These are phyloP conservation scores for Pichia ethanolica DNA, from an alignment of 805 yeast species.

Conservation along the genomic window DNA sequence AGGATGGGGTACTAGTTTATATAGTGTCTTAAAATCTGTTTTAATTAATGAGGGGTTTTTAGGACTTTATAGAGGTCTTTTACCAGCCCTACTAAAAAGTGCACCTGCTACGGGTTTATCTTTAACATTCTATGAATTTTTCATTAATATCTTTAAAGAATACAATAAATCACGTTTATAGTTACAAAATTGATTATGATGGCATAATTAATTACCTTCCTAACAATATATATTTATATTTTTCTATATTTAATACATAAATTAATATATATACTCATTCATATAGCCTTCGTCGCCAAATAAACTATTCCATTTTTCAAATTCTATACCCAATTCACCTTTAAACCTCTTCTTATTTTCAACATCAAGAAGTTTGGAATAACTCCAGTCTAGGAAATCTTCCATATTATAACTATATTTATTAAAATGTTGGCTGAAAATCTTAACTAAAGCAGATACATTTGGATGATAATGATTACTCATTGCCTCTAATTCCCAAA, in stretches of 20 bases:
- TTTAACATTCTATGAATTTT: conserved; percentile 28
- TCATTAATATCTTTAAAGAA: conserved; percentile 19
- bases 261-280: conserved; percentile 7
- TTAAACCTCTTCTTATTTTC: conserved; percentile 60
- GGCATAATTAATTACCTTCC: not conserved
- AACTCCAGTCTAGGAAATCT: conserved; percentile 91
- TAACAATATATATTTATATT: not conserved
- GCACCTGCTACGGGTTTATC: conserved; percentile 60
- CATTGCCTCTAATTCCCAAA: conserved; percentile 87
- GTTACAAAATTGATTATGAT: not conserved
- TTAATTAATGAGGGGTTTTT: conserved; percentile 47
- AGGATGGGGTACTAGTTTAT: conserved; percentile 16
- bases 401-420: conserved; percentile 85
- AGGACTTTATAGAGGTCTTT: conserved; percentile 71
- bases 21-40: conserved; percentile 31
- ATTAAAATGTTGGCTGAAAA: conserved; percentile 82
- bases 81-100: conserved; percentile 63
- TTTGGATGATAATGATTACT: conserved; percentile 86
- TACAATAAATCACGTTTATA: not conserved
- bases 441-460: conserved; percentile 83
- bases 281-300: conserved; percentile 27
- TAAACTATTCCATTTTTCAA: conserved; percentile 42
- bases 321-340: conserved; percentile 73
- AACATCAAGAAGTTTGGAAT: conserved; percentile 53
- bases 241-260: not conserved